These are phyloP conservation scores for Tubosaeta brunneosetosa DNA, from an alignment of 768 basidiomycete genomes.

Conservation along the genomic window DNA sequence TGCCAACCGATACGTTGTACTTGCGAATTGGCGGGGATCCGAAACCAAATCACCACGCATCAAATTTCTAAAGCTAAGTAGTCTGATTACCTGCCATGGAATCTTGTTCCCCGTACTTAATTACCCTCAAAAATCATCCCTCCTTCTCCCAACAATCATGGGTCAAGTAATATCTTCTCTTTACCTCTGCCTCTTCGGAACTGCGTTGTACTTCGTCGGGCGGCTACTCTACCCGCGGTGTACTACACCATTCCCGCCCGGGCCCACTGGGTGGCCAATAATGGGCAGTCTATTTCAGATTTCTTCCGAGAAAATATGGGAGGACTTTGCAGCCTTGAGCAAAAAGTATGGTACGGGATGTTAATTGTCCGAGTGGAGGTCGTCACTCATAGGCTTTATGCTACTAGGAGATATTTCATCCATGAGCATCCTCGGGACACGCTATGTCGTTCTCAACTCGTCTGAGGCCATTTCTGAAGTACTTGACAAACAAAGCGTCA, in stretches of 20 bases:
- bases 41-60: too few species aligned
- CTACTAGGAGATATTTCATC: conserved; percentile 20
- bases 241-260: conserved; percentile 12
- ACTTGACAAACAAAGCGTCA: conserved; percentile 50
- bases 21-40: too few species aligned
- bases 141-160: conserved; percentile 1
- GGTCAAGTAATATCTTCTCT: neutral
- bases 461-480: conserved; percentile 42
- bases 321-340: conserved; percentile 51
- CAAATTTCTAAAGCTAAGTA: too few species aligned
- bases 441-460: conserved; percentile 49
- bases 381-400: conserved; percentile 5
- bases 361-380: neutral
- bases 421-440: conserved; percentile 37
- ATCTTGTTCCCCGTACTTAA: too few species aligned
- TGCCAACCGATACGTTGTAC: too few species aligned
- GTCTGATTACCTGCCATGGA: too few species aligned
- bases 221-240: neutral
- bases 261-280: conserved; percentile 32
- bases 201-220: conserved; percentile 9
- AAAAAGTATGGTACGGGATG: conserved; percentile 43
- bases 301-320: conserved; percentile 47
- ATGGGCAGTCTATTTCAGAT: conserved; percentile 54
- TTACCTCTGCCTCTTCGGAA: conserved; percentile 14
- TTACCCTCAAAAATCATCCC: too few species aligned